A percentile compares a stretch with the other conserved stretches of the same genome.
These are phyloP conservation scores for Mycena pura DNA, from an alignment of 768 basidiomycete species.

Conservation along the genomic window DNA sequence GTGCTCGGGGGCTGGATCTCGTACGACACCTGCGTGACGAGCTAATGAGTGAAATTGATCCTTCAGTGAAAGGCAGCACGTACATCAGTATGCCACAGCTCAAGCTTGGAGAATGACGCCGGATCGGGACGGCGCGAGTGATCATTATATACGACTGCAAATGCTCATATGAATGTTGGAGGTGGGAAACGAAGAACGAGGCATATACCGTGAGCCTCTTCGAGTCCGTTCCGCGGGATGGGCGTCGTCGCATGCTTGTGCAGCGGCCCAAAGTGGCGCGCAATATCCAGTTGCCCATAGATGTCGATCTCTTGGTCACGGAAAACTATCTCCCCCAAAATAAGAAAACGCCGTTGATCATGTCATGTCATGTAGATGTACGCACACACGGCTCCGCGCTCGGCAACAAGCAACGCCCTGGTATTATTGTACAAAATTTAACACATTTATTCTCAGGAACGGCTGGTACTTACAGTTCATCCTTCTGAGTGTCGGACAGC, in stretches of 20 bases:
- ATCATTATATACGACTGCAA: slow-evolving; percentile 74
- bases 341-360: neutral
- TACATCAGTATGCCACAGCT: slow-evolving; percentile 86
- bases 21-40: slow-evolving; percentile 60
- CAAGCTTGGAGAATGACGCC: slow-evolving; percentile 71
- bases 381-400: slow-evolving; percentile 80
- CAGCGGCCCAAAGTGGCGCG: slow-evolving; percentile 72
- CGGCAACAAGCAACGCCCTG: slow-evolving; percentile 76
- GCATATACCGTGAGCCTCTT: slow-evolving; percentile 71
- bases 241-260: slow-evolving; percentile 88
- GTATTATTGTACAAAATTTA: no score
- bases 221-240: slow-evolving; percentile 74
- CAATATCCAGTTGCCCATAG: slow-evolving; percentile 74
- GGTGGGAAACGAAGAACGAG: slow-evolving; percentile 8
- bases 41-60: neutral
- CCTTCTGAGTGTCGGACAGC: slow-evolving; percentile 71
- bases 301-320: slow-evolving; percentile 76
- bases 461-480: slow-evolving; percentile 63
- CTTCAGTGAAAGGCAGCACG: slow-evolving; percentile 8
- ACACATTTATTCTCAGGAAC: slow-evolving; percentile 21
- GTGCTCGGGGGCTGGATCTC: slow-evolving; percentile 83
- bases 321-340: slow-evolving; percentile 56
- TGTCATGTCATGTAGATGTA: no score
- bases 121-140: slow-evolving; percentile 66
- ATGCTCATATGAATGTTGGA: neutral